phyloP scores from a whole-genome alignment of 2,329 filamentous ascomycete species.

The Bisporella sp. region DNA sequence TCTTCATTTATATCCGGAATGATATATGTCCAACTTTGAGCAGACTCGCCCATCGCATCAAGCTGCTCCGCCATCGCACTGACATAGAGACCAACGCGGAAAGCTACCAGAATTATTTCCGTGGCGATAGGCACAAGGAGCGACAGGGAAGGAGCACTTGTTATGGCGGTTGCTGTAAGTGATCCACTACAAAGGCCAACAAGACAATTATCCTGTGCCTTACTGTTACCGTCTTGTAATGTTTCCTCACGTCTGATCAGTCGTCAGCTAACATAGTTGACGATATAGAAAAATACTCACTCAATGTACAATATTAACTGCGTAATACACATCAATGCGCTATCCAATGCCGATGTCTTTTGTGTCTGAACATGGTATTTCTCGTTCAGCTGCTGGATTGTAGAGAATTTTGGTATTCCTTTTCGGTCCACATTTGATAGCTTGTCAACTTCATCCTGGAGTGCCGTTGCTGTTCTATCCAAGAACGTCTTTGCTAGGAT shows the following conservation, averaged over 20 bases:
- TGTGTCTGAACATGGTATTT: conserved; percentile 49
- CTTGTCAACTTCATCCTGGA: conserved; percentile 52
- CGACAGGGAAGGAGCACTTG: conserved; percentile 54
- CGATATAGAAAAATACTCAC: conserved; percentile 33
- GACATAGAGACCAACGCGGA: conserved; percentile 55
- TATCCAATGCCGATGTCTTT: conserved; percentile 58
- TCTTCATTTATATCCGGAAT: conserved; percentile 48
- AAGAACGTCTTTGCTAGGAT: conserved; percentile 55
- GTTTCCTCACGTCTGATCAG: conserved; percentile 36
- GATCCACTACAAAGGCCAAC: conserved; percentile 64
- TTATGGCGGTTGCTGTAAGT: conserved; percentile 61
- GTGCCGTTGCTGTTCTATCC: conserved; percentile 46
- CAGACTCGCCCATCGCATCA: conserved; percentile 26
- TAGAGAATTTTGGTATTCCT: conserved; percentile 54
- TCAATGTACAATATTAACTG: conserved; percentile 65
- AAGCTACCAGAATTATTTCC: conserved; percentile 58
- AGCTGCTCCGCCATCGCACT: conserved; percentile 34
- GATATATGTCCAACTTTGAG: conserved; percentile 61
- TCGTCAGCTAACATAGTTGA: background rate
- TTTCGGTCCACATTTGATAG: conserved; percentile 50
- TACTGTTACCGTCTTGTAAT: conserved; percentile 46
- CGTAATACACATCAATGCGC: conserved; percentile 55
- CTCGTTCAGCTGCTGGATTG: conserved; percentile 57
- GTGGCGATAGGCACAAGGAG: conserved; percentile 55
- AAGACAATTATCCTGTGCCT: conserved; percentile 44